Evolutionary conservation across 768 basidiomycete genomes (phyloP), one percentile per base, ranked within the genome.

Genomic region (Leccinum rimulosum): DNA sequence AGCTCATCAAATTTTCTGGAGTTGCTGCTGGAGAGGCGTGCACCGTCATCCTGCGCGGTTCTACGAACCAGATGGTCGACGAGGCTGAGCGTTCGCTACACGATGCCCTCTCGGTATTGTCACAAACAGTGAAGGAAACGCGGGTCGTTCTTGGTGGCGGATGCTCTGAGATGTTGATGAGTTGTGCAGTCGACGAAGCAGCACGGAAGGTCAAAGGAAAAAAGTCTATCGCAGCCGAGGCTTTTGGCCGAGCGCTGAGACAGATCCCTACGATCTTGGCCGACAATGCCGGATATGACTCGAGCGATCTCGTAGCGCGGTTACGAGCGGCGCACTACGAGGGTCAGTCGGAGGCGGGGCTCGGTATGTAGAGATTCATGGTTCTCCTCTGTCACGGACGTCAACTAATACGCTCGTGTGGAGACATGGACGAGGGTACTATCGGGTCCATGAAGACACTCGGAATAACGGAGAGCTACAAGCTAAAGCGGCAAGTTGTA

Each of bases 1-100:
- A 98, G 95, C 82, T 99, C 61, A 97, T 98, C 79, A 99, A 98
- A 77, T 99, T 99, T 81, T 98, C 97, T 9, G 97, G 97, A 47
- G 96, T 99, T 45, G 95, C 95, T 12, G 95, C 96, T 19, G 96
- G 96, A 12, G 88, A 96, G 74, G 97, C 97, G 22, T 98, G 97
- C 73, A 99, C 97, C 0, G 95, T 98, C 54, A 96, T 99, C 30
- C 83, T 99, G 8, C 91, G 97, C 36, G 97, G 97, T 14, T 97
- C 95, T 40, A 98, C 97, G 22, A 89, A 88, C 61, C 97, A 99
- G 72, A 99, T 99, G 96, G 89, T 99, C 27, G 97, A 98, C 67
- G 97, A 99, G 73, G 97, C 97, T 2, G 97, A 98, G 69, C 89
- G 97, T 11, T 98, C 96, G 1, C 78, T 99, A 49, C 97, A 98